These are phyloP conservation scores for Saccharomycopsis hybrid DNA, from an alignment of 1,139 yeast species.

Conservation along the genomic window DNA sequence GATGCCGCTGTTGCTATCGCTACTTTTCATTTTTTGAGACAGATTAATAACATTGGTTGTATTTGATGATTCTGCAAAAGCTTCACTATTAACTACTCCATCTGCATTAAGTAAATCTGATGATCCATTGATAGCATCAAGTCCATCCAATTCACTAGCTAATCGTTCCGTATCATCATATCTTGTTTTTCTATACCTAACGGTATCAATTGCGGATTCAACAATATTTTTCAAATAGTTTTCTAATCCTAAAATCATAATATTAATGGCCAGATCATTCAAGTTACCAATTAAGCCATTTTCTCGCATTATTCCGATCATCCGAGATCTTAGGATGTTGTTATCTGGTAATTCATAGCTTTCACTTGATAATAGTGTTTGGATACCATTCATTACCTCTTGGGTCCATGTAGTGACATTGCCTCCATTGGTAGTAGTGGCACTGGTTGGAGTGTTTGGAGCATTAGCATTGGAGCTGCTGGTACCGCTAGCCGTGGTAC, in stretches of 20 bases:
- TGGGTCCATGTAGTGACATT: slow-evolving; percentile 83
- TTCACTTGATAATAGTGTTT: slow-evolving; percentile 76
- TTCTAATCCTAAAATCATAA: slow-evolving; percentile 75
- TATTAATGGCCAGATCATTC: slow-evolving; percentile 65
- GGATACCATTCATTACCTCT: slow-evolving; percentile 85
- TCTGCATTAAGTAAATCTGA: too few species aligned
- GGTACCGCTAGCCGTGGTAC: too few species aligned
- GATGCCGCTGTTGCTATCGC: neutral
- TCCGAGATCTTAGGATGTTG: slow-evolving; percentile 59
- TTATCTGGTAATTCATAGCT: slow-evolving; percentile 77
- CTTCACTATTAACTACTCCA: too few species aligned
- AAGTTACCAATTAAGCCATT: slow-evolving; percentile 85
- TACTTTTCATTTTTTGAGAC: too few species aligned
- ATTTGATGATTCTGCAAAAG: neutral
- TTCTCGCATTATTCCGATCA: slow-evolving; percentile 83
- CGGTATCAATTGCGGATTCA: slow-evolving; percentile 69
- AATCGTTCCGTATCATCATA: too few species aligned
- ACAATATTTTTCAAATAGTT: slow-evolving; percentile 67
- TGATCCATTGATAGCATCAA: neutral
- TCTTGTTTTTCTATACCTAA: slow-evolving; percentile 40
- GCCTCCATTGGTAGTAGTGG: slow-evolving; percentile 35
- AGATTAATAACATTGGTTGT: neutral
- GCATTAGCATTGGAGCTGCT: too few species aligned
- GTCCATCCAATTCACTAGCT: neutral
- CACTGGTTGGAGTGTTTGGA: slow-evolving; percentile 2